phyloP scores from a whole-genome alignment of 257 asterid species.

The Mentha longifolia region DNA sequence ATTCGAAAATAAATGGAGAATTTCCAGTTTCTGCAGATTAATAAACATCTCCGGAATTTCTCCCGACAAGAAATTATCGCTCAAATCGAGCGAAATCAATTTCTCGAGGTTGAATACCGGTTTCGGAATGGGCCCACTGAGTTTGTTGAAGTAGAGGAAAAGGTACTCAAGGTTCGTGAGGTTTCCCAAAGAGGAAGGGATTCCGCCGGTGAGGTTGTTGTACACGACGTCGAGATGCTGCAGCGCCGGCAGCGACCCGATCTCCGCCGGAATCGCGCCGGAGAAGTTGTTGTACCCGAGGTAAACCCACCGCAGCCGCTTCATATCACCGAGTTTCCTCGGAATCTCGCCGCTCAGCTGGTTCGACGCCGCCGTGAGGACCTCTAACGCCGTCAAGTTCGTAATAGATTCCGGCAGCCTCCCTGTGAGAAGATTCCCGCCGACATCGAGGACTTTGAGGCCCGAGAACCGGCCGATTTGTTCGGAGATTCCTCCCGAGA shows the following conservation, averaged over 20 bases:
- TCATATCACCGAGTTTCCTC: conserved; percentile 50
- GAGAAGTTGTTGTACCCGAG: conserved; percentile 85
- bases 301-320: conserved; percentile 61
- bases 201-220: conserved; percentile 80
- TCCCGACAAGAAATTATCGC: conserved; percentile 71
- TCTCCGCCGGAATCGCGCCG: conserved; percentile 66
- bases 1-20: conserved; percentile 80
- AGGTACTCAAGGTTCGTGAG: conserved; percentile 68
- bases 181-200: conserved; percentile 77
- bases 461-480: conserved; percentile 59
- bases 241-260: conserved; percentile 54
- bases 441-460: conserved; percentile 65
- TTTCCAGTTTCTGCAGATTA: conserved; percentile 53
- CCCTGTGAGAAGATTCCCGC: conserved; percentile 72
- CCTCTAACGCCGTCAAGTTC: conserved; percentile 59
- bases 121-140: conserved; percentile 64
- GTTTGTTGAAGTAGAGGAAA: conserved; percentile 73
- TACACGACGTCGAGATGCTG: conserved; percentile 76
- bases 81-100: conserved; percentile 72
- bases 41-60: conserved; percentile 57
- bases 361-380: conserved; percentile 76
- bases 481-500: conserved; percentile 66
- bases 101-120: conserved; percentile 55
- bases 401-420: conserved; percentile 54
- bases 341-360: conserved; percentile 70